Evolutionary conservation across 371 early-diverging fungal genomes (phyloP), one percentile per base, ranked within the genome.

Genomic region (Conidiobolus incongruus): DNA sequence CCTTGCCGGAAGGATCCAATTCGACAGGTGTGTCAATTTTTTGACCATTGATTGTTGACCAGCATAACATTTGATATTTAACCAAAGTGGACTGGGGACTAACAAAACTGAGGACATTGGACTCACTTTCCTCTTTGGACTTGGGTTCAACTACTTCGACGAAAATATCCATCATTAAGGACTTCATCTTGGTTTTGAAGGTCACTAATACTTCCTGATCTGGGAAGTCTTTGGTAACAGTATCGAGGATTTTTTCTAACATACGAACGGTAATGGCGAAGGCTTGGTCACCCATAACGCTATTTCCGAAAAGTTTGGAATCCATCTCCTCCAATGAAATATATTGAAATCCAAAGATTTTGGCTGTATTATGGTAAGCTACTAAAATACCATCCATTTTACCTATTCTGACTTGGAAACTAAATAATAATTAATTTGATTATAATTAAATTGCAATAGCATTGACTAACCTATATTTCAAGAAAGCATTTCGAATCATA

Each of bases 351-450:
- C 95, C 95, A 71, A 88, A 90, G 29, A 92, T 68, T 46, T 71
- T 63, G 11, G 68, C 62, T 1, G 90, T 89, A 53, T 89, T 95
- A 61, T 95, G 95, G 54, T 83, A 92, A 0, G 81, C 72, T 0
- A 95, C 88, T 50, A 95, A 67, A 19, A 92, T 75, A 4, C 95
- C 95, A 53, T 93, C 93, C 95, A 95, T 95, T 45, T 80, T 70
- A 0, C 95, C 95, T 40, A 95, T 86, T 3, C 91, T 75, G 4
- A 76, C 85, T 59, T 95, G 95, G 42, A 91, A 78, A 56, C 75
- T 71, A 42, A 17, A 32, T 12, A 5, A 39, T 34, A 20, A 24
- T 7, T 30, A 33, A 26, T 15, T 16, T 41, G 12, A 48, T n/a
- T 38, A 30, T 51, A 34, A 1, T 21, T 28, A 8, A 46, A 1